These are phyloP conservation scores for Neohortaea acidophila DNA, from an alignment of 495 filamentous ascomycete species.

Conservation along the genomic window DNA sequence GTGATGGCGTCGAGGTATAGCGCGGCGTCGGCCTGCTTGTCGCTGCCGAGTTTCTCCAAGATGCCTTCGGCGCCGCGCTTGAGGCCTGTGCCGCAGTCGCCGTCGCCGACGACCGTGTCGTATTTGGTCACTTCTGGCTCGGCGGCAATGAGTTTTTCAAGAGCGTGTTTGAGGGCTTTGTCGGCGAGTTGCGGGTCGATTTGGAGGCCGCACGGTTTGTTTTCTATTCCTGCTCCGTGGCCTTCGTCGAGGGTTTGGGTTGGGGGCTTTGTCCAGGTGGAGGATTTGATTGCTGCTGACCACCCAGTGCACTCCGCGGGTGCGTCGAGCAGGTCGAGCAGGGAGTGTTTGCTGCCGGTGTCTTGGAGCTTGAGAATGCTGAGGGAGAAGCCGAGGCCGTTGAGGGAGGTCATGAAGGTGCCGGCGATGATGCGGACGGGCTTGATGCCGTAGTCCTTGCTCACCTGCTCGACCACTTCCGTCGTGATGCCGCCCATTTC, in stretches of 20 bases:
- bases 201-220: conserved; percentile 54
- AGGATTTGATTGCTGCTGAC: conserved; percentile 45
- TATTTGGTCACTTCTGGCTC: conserved; percentile 77
- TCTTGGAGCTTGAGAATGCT: conserved; percentile 67
- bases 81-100: conserved; percentile 84
- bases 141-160: conserved; percentile 55
- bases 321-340: conserved; percentile 77
- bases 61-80: conserved; percentile 77
- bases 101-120: conserved; percentile 88
- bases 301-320: conserved; percentile 76
- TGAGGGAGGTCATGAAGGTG: conserved; percentile 75
- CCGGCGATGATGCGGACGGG: conserved; percentile 53
- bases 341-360: conserved; percentile 64
- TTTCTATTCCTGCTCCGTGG: conserved; percentile 30
- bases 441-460: conserved; percentile 49
- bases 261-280: conserved; percentile 35
- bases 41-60: conserved; percentile 39
- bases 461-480: conserved; percentile 73
- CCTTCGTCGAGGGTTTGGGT: conserved; percentile 15
- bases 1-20: conserved; percentile 60
- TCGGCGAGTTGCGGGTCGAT: conserved; percentile 44
- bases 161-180: conserved; percentile 46
- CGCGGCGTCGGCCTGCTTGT: conserved; percentile 50
- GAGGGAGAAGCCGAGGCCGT: conserved; percentile 85
- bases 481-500: conserved; percentile 79